Conservation (phyloP, 1,284 basidiomycete genomes). For the Ganoderma boninense region DNA sequence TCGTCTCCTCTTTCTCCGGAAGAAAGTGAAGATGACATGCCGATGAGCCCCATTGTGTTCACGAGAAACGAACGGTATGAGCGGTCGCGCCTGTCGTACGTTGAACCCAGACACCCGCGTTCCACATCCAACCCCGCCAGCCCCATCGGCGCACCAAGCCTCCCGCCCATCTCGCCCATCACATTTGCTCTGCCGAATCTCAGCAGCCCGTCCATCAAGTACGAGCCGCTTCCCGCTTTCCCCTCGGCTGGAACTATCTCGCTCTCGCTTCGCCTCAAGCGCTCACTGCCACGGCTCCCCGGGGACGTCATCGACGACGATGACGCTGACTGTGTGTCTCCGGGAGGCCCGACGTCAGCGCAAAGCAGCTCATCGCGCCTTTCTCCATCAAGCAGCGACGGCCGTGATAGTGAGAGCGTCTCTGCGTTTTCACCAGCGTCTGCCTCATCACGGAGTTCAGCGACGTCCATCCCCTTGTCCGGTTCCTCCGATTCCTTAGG, state of each 20-base stretch:
- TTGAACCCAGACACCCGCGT: slow-evolving; percentile 9
- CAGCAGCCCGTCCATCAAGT: slow-evolving; percentile 24
- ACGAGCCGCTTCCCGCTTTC: slow-evolving; percentile 18
- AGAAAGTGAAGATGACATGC: slow-evolving; percentile 32
- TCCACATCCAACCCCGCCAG: slow-evolving; percentile 4
- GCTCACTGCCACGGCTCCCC: slow-evolving; percentile 30
- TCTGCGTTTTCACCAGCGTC: slow-evolving; percentile 21
- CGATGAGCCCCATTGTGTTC: slow-evolving; percentile 31
- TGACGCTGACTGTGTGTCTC: slow-evolving; percentile 11
- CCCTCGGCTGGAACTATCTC: slow-evolving; percentile 19
- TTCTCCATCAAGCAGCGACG: slow-evolving; percentile 28
- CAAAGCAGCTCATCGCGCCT: slow-evolving; percentile 8
- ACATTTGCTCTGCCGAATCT: slow-evolving; percentile 27
- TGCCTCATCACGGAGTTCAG: slow-evolving; percentile 18
- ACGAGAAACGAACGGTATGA: slow-evolving; percentile 29
- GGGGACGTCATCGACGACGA: slow-evolving; percentile 22
- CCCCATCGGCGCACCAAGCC: slow-evolving; percentile 13
- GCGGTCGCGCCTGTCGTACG: slow-evolving; percentile 22
- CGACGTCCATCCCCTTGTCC: slow-evolving; percentile 19
- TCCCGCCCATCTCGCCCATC: slow-evolving; percentile 20
- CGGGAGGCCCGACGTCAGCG: slow-evolving; percentile 10
- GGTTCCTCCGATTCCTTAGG: slow-evolving; percentile 21
- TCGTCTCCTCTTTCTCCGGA: slow-evolving; percentile 28
- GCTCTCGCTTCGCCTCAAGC: slow-evolving; percentile 22
- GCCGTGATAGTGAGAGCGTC: slow-evolving; percentile 26